Percentiles rank a stretch among this genome's conserved stretches.
These are phyloP conservation scores for Barnettozyma populi DNA, from an alignment of 805 yeast species.

Conservation along the genomic window DNA sequence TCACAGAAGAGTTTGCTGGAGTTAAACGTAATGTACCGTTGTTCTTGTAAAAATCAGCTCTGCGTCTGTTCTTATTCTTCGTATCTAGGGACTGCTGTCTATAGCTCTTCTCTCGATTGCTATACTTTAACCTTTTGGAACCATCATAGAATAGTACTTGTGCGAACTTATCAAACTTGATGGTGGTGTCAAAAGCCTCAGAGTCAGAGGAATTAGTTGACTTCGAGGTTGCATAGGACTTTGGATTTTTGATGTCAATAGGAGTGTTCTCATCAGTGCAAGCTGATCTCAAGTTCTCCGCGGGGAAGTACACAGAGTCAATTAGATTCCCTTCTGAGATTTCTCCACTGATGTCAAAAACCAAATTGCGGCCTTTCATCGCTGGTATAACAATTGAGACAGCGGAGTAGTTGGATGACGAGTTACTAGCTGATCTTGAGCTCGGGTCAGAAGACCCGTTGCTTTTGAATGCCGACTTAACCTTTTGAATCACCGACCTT, in stretches of 20 bases:
- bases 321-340: slow-evolving; percentile 13
- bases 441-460: neutral
- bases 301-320: slow-evolving; percentile 12
- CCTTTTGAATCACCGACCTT: slow-evolving; percentile 11
- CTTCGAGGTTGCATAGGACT: neutral
- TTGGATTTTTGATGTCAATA: slow-evolving; percentile 11
- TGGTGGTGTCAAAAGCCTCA: slow-evolving; percentile 4
- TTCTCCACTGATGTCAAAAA: slow-evolving; percentile 9
- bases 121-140: slow-evolving; percentile 24
- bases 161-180: slow-evolving; percentile 26
- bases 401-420: slow-evolving; percentile 12
- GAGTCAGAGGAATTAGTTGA: neutral
- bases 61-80: neutral
- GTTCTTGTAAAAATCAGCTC: slow-evolving; percentile 6
- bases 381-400: slow-evolving; percentile 17
- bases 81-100: slow-evolving; percentile 19
- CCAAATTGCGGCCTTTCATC: slow-evolving; percentile 8
- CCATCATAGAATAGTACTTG: slow-evolving; percentile 25
- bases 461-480: slow-evolving; percentile 11
- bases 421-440: slow-evolving; percentile 6
- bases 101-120: slow-evolving; percentile 30
- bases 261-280: slow-evolving; percentile 11
- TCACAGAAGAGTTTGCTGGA: neutral
- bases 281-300: neutral
- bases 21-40: slow-evolving; percentile 7